Evolutionary conservation across 441 rosid species (phyloP).

Genomic region (Aleurites moluccanus): DNA sequence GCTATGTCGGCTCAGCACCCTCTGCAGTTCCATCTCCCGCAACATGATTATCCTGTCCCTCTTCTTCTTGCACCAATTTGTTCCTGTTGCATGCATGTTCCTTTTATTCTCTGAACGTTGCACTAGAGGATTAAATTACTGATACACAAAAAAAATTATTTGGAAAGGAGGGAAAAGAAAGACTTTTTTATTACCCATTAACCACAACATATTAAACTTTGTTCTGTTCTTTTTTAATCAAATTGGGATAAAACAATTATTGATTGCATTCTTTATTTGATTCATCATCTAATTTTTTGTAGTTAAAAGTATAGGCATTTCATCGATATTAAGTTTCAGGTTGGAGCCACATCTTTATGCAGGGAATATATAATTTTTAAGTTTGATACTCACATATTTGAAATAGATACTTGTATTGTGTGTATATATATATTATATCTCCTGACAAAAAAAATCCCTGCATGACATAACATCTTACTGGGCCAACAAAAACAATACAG

Average conservation of each 20-base stretch:
- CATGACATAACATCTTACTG: background rate
- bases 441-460: too few relatives aligned
- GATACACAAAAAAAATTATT: background rate
- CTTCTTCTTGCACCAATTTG: background rate
- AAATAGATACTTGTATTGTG: too few relatives aligned
- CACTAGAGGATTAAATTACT: background rate
- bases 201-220: background rate
- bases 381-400: too few relatives aligned
- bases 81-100: background rate
- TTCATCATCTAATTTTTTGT: background rate
- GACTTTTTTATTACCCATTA: too few relatives aligned
- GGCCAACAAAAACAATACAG: background rate
- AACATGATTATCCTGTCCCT: constrained; percentile 20
- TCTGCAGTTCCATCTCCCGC: constrained; percentile 21
- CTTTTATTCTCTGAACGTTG: background rate
- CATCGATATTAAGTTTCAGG: background rate
- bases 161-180: background rate
- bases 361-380: too few relatives aligned
- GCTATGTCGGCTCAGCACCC: constrained; percentile 26
- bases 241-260: background rate
- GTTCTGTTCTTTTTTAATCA: background rate
- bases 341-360: too few relatives aligned
- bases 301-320: background rate
- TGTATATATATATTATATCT: too few relatives aligned
- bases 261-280: background rate